Evolutionary conservation across 768 basidiomycete species (phyloP).

Genomic region (Holtermanniella nyarrowii): DNA sequence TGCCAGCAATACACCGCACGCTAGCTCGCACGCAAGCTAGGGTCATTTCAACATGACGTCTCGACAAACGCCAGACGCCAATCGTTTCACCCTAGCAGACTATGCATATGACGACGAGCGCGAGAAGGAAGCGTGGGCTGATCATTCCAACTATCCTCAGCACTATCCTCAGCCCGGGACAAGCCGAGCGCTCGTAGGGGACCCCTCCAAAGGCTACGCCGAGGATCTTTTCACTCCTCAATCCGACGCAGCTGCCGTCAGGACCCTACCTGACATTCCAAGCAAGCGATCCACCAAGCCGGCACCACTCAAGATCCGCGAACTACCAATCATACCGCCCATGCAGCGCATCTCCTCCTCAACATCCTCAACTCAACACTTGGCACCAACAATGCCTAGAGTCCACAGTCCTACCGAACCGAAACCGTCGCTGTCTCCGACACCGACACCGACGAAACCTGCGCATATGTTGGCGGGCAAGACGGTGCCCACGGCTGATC

Average conservation of each 20-base stretch:
- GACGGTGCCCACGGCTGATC: not conserved
- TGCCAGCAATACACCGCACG: too few relatives aligned
- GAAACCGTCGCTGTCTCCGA: not conserved
- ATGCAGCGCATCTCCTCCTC: slow-evolving; percentile 3
- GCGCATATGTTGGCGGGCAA: not conserved
- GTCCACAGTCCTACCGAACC: slow-evolving; percentile 1
- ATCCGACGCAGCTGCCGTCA: not conserved
- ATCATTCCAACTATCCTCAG: not conserved
- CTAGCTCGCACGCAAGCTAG: too few relatives aligned
- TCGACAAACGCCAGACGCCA: slow-evolving; percentile 1
- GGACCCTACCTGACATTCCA: slow-evolving; percentile 1
- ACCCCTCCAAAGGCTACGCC: not conserved
- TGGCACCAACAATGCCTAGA: not conserved
- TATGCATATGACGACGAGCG: slow-evolving; percentile 19
- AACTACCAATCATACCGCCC: not conserved
- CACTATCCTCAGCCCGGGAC: not conserved
- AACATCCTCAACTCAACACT: not conserved
- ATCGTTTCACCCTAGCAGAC: slow-evolving; percentile 28
- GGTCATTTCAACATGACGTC: too few relatives aligned
- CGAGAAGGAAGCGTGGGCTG: not conserved
- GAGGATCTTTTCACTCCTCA: not conserved
- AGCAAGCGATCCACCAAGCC: not conserved
- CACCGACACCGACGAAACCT: not conserved
- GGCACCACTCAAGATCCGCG: not conserved
- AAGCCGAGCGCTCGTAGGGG: too few relatives aligned